Base-by-base conservation (phyloP, 2,329 filamentous ascomycete species). In the Lojkania enalia region DNA sequence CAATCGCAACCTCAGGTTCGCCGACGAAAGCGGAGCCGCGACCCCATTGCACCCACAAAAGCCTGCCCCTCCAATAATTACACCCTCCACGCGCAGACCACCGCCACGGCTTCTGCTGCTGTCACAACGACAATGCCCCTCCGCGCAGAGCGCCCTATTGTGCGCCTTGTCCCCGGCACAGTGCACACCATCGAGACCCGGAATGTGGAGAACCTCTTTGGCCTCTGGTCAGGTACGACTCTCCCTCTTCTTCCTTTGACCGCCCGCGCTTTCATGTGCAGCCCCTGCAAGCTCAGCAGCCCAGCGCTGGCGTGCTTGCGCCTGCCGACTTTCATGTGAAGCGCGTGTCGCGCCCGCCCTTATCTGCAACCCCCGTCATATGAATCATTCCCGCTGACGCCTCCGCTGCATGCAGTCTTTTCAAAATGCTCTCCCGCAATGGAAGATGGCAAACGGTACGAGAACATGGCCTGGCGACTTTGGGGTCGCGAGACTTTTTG, bases 401-500 rank as follows among this genome's bases (percentile, higher is more conserved):
- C 36, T 32, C 13, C 48, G 30, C 38, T 42, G 9, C 29, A 21
- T 48, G 31, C 66, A 94, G 90, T 97, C 49, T 96, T 97, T 68
- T 92, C 90, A 39, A 89, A 90, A 74, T 96, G 92, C 72, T 90
- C 90, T 66, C 89, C 94, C 64, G 94, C 91, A 40, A 86, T 97
- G 69, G 89, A 96, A 68, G 88, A 97, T 72, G 94, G 94, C 45
- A 85, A 89, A 66, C 81, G 94, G 64, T 78, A 96, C 67, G 94
- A 97, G 71, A 97, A 99, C 74, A 78, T 99, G 52, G 95, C 88
- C 69, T 97, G 94, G 94, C 80, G 94, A 61, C 76, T 97, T 50
- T 97, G 91, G 92, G 95, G 90, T 61, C 82, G 90, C 62, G 91
- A 97, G 69, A 92, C 88, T 9, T 90, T 96, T 61, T 95, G 91